Conservation (phyloP, 352 stramenopile genomes). For the Phytopythium montanum region DNA sequence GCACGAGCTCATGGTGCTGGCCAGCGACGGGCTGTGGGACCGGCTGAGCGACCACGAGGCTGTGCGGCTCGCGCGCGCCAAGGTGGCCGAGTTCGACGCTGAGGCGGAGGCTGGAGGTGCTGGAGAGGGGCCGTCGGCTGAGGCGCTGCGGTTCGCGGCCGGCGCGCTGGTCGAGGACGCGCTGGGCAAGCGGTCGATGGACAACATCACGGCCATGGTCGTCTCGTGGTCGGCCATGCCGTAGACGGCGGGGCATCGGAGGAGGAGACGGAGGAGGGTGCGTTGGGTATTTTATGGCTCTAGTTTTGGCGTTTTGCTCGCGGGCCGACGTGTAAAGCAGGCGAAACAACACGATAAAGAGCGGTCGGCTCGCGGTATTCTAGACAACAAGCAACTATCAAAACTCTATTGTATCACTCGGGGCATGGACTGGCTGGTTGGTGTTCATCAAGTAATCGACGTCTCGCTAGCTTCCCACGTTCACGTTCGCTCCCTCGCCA, state of each 20-base stretch:
- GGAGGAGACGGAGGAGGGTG: not conserved
- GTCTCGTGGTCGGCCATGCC: slow-evolving; percentile 39
- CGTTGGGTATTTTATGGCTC: slow-evolving; percentile 3
- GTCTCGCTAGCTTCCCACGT: no score
- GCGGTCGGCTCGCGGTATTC: not conserved
- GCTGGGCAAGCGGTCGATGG: slow-evolving; percentile 65
- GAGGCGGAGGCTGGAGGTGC: slow-evolving; percentile 12
- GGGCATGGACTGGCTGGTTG: not conserved
- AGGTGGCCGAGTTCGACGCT: slow-evolving; percentile 43
- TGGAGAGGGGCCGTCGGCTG: slow-evolving; percentile 18
- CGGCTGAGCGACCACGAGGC: slow-evolving; percentile 68
- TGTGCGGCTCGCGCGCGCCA: slow-evolving; percentile 46
- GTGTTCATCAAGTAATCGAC: no score
- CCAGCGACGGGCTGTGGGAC: slow-evolving; percentile 78
- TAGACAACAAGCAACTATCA: slow-evolving; percentile 4
- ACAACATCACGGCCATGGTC: slow-evolving; percentile 84
- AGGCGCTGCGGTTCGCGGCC: slow-evolving; percentile 52
- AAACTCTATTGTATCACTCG: slow-evolving; percentile 1
- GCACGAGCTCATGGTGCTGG: slow-evolving; percentile 67
- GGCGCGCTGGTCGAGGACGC: slow-evolving; percentile 65
- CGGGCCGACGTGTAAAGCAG: not conserved
- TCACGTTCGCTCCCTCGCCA: not conserved
- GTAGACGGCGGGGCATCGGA: slow-evolving; percentile 6
- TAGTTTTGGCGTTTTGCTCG: slow-evolving; percentile 1
- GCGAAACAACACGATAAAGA: not conserved